These are phyloP conservation scores for Leccinum pachyderme DNA, from an alignment of 1,284 basidiomycete genomes.

Conservation along the genomic window DNA sequence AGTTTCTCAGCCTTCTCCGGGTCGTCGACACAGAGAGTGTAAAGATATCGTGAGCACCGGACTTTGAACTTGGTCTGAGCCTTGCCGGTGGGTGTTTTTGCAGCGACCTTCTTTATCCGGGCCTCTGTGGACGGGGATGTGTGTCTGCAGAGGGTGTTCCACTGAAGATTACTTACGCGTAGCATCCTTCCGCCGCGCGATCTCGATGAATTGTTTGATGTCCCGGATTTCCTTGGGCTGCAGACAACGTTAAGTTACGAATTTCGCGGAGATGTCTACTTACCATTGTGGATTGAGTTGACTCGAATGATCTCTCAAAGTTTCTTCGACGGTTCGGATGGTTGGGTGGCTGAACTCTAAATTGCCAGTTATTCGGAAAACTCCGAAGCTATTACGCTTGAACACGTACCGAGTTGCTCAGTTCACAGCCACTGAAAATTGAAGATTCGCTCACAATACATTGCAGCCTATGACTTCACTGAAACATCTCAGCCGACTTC, in stretches of 20 bases:
- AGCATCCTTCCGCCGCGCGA: conserved; percentile 88
- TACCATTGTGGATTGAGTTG: conserved; percentile 25
- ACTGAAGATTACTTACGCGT: conserved; percentile 48
- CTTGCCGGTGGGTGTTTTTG: conserved; percentile 69
- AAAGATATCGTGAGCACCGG: conserved; percentile 95
- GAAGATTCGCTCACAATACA: no score
- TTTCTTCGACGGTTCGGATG: not conserved
- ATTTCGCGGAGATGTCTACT: not conserved
- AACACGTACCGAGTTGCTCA: no score
- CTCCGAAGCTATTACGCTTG: conserved; percentile 4
- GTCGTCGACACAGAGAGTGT: conserved; percentile 95
- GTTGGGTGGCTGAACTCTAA: conserved; percentile 35
- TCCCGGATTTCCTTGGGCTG: conserved; percentile 98
- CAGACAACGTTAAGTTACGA: conserved; percentile 7
- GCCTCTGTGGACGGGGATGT: conserved; percentile 56
- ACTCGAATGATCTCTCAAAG: not conserved
- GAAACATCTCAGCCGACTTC: no score
- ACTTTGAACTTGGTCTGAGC: conserved; percentile 98
- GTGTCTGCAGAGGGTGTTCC: conserved; percentile 10
- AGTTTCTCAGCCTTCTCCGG: conserved; percentile 99
- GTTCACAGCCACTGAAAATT: no score
- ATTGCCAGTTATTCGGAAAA: conserved; percentile 27
- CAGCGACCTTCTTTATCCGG: conserved; percentile 92
- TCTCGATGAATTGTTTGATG: conserved; percentile 99
- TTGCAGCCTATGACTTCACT: no score